phyloP scores from a whole-genome alignment of 257 asterid species.

The Leptodermis oblonga region DNA sequence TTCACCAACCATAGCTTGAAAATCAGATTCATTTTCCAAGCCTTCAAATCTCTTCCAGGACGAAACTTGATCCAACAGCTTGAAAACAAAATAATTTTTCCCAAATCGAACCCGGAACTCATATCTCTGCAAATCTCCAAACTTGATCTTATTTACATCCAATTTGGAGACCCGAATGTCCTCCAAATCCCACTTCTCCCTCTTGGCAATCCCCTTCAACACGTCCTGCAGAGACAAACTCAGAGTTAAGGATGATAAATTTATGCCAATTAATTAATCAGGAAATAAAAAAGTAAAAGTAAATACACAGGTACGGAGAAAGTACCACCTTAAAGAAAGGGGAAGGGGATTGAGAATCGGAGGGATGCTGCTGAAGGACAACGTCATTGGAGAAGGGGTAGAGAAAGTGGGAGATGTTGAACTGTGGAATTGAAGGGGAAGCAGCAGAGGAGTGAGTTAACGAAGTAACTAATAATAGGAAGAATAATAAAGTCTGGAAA shows the following conservation, averaged over 20 bases:
- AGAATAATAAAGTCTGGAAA: neutral
- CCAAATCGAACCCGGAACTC: slow-evolving; percentile 50
- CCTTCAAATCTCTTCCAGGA: slow-evolving; percentile 48
- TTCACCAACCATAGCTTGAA: slow-evolving; percentile 47
- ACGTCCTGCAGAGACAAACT: slow-evolving; percentile 36
- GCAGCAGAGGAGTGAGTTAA: neutral
- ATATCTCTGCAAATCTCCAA: slow-evolving; percentile 32
- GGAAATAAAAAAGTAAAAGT: neutral
- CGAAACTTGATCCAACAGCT: slow-evolving; percentile 50
- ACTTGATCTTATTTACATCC: slow-evolving; percentile 46
- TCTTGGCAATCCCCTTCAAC: slow-evolving; percentile 45
- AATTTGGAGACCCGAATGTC: slow-evolving; percentile 50
- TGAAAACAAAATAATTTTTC: slow-evolving; percentile 43
- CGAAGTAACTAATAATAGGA: neutral
- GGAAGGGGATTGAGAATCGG: slow-evolving; percentile 19
- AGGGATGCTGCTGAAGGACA: neutral
- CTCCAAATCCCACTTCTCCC: slow-evolving; percentile 59
- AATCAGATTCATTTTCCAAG: slow-evolving; percentile 26
- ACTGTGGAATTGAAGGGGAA: neutral
- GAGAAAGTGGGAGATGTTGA: slow-evolving; percentile 12
- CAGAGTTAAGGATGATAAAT: neutral
- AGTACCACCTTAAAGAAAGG: slow-evolving; percentile 24
- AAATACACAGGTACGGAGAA: neutral
- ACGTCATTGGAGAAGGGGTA: neutral
- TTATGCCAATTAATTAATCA: neutral